Conservation (phyloP, 768 basidiomycete species). For the Xanthoconium stramineum region DNA sequence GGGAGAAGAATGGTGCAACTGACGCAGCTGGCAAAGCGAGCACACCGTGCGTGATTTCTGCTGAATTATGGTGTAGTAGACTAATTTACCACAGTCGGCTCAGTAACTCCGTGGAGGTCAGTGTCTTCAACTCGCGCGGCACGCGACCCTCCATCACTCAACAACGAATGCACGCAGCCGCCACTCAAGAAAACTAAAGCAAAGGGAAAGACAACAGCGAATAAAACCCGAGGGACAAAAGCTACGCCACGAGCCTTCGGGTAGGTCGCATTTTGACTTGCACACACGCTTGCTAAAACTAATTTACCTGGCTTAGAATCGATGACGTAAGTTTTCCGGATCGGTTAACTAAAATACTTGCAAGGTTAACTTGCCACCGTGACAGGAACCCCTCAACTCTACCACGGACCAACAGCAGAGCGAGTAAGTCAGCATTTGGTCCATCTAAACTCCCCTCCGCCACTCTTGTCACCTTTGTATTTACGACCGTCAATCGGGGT, state of each 20-base stretch:
- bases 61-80: background rate
- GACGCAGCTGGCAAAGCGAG: constrained; percentile 6
- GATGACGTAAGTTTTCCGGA: constrained; percentile 31
- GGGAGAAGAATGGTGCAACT: constrained; percentile 10
- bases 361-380: constrained; percentile 10
- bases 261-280: constrained; percentile 10
- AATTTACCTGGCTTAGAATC: constrained; percentile 17
- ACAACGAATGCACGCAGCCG: constrained; percentile 19
- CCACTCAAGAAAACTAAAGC: constrained; percentile 43
- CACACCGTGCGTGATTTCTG: constrained; percentile 25
- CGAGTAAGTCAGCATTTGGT: constrained; percentile 31
- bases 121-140: constrained; percentile 11
- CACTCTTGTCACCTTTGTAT: constrained; percentile 12
- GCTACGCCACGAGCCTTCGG: constrained; percentile 3
- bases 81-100: constrained; percentile 13
- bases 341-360: constrained; percentile 18
- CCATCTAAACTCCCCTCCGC: constrained; percentile 13
- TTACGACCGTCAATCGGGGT: constrained; percentile 16
- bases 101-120: constrained; percentile 24
- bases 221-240: constrained; percentile 15
- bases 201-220: constrained; percentile 19
- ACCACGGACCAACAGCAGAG: constrained; percentile 22
- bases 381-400: constrained; percentile 26
- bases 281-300: background rate
- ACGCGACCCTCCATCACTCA: background rate